Evolutionary conservation across 176 grass and related monocot genomes (phyloP).

Genomic region (Musa itinerans): DNA sequence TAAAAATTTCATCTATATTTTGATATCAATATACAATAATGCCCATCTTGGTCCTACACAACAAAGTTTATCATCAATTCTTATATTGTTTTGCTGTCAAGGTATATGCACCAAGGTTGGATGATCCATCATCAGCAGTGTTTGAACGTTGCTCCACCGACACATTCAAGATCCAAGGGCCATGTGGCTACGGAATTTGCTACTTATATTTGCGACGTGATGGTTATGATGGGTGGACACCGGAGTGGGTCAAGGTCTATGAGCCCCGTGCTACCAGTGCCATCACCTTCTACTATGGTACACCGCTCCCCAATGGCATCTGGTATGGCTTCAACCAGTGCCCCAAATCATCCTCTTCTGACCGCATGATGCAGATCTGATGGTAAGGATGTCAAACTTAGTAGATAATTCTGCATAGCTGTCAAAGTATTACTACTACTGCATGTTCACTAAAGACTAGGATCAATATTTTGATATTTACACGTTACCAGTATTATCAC

Average conservation of each 20-base stretch:
- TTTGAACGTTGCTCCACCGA: conserved; percentile 82
- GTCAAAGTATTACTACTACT: not conserved
- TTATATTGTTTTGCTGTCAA: not conserved
- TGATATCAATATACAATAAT: no score
- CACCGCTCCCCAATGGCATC: conserved; percentile 37
- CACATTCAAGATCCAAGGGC: conserved; percentile 53
- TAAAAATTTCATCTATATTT: no score
- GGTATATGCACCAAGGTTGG: conserved; percentile 52
- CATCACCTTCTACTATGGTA: conserved; percentile 68
- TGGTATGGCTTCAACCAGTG: conserved; percentile 80
- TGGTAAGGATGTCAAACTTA: not conserved
- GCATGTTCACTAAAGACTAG: no score
- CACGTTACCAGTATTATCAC: not conserved
- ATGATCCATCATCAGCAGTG: conserved; percentile 28
- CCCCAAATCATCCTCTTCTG: not conserved
- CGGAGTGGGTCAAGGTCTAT: conserved; percentile 61
- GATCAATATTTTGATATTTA: not conserved
- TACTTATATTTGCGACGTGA: conserved; percentile 75
- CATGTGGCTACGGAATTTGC: conserved; percentile 78
- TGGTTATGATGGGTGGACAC: conserved; percentile 47
- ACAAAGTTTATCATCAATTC: no score
- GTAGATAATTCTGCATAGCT: not conserved
- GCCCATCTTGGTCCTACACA: no score
- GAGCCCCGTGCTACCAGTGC: conserved; percentile 28
- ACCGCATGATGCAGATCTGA: not conserved